phyloP scores from a whole-genome alignment of 2,329 filamentous ascomycete genomes.

The Colletotrichum tamarilloi region DNA sequence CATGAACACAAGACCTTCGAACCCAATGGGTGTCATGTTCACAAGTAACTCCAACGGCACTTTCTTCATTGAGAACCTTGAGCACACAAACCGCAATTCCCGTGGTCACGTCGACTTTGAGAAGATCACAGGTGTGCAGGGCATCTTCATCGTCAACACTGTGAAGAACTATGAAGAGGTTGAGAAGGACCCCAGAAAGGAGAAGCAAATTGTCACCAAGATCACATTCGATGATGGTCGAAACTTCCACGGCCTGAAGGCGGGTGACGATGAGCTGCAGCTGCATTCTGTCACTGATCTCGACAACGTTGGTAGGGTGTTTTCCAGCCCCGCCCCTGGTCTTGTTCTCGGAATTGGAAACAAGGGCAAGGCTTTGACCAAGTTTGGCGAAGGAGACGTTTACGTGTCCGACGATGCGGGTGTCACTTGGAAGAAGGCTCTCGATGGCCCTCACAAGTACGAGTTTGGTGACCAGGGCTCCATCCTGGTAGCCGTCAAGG shows the following conservation, averaged over 20 bases:
- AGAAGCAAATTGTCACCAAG: conserved; percentile 79
- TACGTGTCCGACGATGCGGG: conserved; percentile 94
- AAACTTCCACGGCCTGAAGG: conserved; percentile 80
- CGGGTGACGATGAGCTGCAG: conserved; percentile 77
- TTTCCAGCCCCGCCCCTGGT: conserved; percentile 92
- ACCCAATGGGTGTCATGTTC: conserved; percentile 87
- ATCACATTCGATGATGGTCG: conserved; percentile 97
- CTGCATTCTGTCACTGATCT: conserved; percentile 92
- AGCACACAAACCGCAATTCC: conserved; percentile 88
- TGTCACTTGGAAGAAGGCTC: conserved; percentile 80
- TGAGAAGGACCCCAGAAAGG: conserved; percentile 57
- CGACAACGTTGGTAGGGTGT: conserved; percentile 85
- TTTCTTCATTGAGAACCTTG: conserved; percentile 91
- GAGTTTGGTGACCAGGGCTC: conserved; percentile 96
- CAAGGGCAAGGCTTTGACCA: conserved; percentile 77
- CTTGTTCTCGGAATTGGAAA: conserved; percentile 96
- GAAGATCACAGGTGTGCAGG: conserved; percentile 90
- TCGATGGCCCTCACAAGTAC: conserved; percentile 90
- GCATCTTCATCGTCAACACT: conserved; percentile 89
- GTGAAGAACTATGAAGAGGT: conserved; percentile 89
- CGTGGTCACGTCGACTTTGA: conserved; percentile 91
- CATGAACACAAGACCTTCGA: conserved; percentile 73
- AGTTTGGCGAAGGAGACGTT: conserved; percentile 79
- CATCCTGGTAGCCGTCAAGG: conserved; percentile 83
- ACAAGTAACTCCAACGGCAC: conserved; percentile 98